Evolutionary conservation across 129 eudicot species (phyloP), one percentile per base, ranked within the genome.

Genomic region (Flaveria brownii): DNA sequence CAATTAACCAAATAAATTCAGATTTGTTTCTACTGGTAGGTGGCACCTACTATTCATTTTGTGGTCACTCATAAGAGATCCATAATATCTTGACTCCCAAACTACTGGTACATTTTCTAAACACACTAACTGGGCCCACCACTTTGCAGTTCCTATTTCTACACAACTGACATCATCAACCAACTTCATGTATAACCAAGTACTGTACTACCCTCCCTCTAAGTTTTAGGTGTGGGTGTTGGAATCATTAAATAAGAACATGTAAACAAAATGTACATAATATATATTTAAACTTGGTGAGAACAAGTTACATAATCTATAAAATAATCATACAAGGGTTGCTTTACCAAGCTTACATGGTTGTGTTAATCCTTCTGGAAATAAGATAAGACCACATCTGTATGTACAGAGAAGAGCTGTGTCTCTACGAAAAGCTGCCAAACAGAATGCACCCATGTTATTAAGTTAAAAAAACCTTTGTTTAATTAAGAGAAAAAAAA

Each of bases 351-450:
- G 68, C 68, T 74, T 74, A 77, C 30, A 62, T 70, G 74, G 25
- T 68, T 18, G 52, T 74, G 42, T 81, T 89, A 93, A 80, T 93
- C 98, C 90, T 94, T 94, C 86, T 91, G 98, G 84, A 91, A 88
- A 82, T 91, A 91, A 73, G 98, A 91, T 64, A 94, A 91, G 28
- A 89, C 93, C 73, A 94, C 84, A 87, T 94, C 98, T 43, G 98
- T 94, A 87, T 94, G 98, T 80, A 91, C 98, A 69, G 98, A 91
- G 90, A 94, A 94, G 85, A 94, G 93, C 78, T 94, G 98, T 15
- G 98, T 94, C 83, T 94, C 98, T 72, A 86, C 82, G 71, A 94
- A 94, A 63, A 80, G 87, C 98, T 93, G 92, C 78, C 49, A 77
- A 43, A 71, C 43, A 68, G 55, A 68, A 33, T 56, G 75, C 80